These are phyloP conservation scores for Aspergillus sp. DNA, from an alignment of 2,329 filamentous ascomycete genomes.

Conservation along the genomic window DNA sequence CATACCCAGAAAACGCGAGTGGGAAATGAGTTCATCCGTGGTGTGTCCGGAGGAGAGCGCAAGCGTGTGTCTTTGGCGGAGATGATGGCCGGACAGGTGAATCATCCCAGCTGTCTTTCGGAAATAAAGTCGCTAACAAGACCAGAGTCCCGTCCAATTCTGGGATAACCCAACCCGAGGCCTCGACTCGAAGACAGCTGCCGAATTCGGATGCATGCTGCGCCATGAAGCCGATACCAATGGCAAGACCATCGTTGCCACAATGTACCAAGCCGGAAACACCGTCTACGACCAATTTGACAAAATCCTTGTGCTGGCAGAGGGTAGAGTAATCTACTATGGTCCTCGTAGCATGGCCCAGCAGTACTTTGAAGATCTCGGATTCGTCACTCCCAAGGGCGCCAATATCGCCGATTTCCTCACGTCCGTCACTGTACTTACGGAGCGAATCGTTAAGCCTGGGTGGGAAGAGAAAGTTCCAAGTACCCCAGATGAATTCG, in stretches of 20 bases:
- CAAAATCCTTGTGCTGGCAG: slow-evolving; percentile 60
- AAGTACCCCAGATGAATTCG: slow-evolving; percentile 37
- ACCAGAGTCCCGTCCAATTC: slow-evolving; percentile 48
- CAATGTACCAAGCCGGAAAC: slow-evolving; percentile 63
- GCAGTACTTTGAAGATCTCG: slow-evolving; percentile 57
- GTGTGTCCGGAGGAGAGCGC: slow-evolving; percentile 61
- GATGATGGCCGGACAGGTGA: slow-evolving; percentile 44
- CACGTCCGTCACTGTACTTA: slow-evolving; percentile 56
- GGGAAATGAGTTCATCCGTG: slow-evolving; percentile 58
- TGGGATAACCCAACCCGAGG: slow-evolving; percentile 63
- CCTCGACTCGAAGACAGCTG: slow-evolving; percentile 57
- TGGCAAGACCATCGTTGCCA: slow-evolving; percentile 54
- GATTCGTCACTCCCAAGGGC: slow-evolving; percentile 55
- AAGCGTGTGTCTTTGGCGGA: slow-evolving; percentile 64
- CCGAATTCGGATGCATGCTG: slow-evolving; percentile 53
- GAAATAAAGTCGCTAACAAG: background rate
- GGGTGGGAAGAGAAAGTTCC: slow-evolving; percentile 26
- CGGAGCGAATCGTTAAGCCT: slow-evolving; percentile 36
- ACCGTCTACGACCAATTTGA: slow-evolving; percentile 63
- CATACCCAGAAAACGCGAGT: slow-evolving; percentile 59
- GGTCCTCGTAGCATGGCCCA: slow-evolving; percentile 52
- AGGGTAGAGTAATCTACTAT: slow-evolving; percentile 59
- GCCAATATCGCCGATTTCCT: slow-evolving; percentile 61
- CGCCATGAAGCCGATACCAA: slow-evolving; percentile 55
- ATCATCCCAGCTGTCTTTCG: background rate